A percentile compares a stretch with the other conserved stretches of the same genome.
Evolutionary conservation across 306 rosid species (phyloP).

Genomic region (Quercus suber): DNA sequence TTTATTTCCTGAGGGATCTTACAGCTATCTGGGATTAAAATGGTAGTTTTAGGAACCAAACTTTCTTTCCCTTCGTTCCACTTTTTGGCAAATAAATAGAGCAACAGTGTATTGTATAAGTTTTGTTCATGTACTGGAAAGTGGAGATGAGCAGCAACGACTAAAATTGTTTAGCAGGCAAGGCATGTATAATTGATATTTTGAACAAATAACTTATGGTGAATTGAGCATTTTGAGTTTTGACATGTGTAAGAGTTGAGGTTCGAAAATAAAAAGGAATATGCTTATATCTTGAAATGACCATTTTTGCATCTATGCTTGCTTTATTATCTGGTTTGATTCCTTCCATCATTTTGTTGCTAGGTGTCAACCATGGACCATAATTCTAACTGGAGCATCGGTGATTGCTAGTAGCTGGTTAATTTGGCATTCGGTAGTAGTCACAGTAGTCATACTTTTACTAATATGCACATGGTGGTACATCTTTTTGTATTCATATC

Average conservation of each 20-base stretch:
- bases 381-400: conserved; percentile 38
- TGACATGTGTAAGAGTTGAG: background rate
- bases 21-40: background rate
- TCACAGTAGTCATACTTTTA: conserved; percentile 28
- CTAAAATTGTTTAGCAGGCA: background rate
- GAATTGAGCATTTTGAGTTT: background rate
- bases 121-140: background rate
- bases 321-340: background rate
- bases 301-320: background rate
- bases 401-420: conserved; percentile 61
- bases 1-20: background rate
- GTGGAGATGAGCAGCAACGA: background rate
- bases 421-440: conserved; percentile 40
- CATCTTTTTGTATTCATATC: conserved; percentile 81
- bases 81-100: background rate
- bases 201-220: background rate
- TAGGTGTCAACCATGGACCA: conserved; percentile 70
- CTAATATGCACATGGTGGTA: conserved; percentile 80
- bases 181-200: background rate
- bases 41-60: background rate
- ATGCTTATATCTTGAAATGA: background rate
- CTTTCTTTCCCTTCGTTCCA: background rate
- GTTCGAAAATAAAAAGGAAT: background rate
- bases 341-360: background rate
- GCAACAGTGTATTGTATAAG: background rate